Evolutionary conservation across 2,329 filamentous ascomycete genomes (phyloP).

Genomic region (Clarireedia homoeocarpa): DNA sequence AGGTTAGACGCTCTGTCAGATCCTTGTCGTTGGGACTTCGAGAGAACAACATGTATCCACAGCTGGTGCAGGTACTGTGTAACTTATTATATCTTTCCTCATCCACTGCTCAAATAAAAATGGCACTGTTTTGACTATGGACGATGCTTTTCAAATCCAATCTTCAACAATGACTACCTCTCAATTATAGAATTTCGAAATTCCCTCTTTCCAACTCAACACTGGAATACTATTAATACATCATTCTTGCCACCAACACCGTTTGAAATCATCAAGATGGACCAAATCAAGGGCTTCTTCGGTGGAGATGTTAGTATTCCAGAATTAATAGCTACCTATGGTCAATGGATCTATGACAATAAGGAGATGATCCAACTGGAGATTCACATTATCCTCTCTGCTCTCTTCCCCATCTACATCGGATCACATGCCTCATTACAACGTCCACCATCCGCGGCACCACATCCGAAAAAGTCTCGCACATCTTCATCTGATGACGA

Average conservation of each 20-base stretch:
- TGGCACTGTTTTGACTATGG: background rate
- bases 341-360: slow-evolving; percentile 16
- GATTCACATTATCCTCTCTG: slow-evolving; percentile 54
- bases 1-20: background rate
- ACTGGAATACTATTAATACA: too few relatives aligned
- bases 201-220: too few relatives aligned
- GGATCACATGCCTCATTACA: slow-evolving; percentile 80
- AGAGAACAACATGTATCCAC: background rate
- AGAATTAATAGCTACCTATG: slow-evolving; percentile 21
- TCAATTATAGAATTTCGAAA: background rate
- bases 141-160: background rate
- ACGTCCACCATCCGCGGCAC: slow-evolving; percentile 69
- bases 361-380: slow-evolving; percentile 24
- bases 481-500: slow-evolving; percentile 31
- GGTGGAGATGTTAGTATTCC: background rate
- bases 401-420: slow-evolving; percentile 75
- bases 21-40: background rate
- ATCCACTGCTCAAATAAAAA: background rate
- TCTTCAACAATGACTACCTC: background rate
- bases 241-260: too few relatives aligned
- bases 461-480: slow-evolving; percentile 35
- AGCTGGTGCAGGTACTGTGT: background rate
- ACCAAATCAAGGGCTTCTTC: too few relatives aligned
- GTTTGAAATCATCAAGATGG: too few relatives aligned
- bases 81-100: background rate